Base-by-base conservation (phyloP, 441 rosid genomes). In the Bruguiera hainesii region DNA sequence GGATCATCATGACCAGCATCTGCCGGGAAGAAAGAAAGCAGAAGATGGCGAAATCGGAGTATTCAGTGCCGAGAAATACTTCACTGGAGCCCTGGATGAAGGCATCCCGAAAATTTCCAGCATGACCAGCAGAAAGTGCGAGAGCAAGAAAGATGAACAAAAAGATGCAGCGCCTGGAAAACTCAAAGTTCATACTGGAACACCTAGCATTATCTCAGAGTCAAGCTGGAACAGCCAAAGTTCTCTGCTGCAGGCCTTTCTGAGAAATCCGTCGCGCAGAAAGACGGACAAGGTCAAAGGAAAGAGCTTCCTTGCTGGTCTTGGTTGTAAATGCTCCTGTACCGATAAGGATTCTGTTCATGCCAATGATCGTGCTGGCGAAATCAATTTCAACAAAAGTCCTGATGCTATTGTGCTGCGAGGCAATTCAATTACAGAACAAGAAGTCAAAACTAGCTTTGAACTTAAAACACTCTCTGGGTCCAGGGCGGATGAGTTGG, bases 151-250 rank as follows among this genome's bases (percentile, higher is more conserved):
- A 59, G 62, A 73, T 31, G 74, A 79, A 68, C 71, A 56, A 26
- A 37, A 65, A 64, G 60, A 60, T 59, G 19, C 46, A 33, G 29
- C 23, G 23, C 65, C 69, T 4, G 50, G 57, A 42, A 69, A 68
- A 58, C 65, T 80, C 13, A 67, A 70, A 50, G 25, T 66, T 52
- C 76, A 52, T 21, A 0, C 29, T 11, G 87, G 80, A 66, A 77
- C 93, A 28, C 85, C 84, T 0, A 89, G 95, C 60, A 52, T 83
- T 30, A 70, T 52, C 16, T 89, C 98, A 23, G 87, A 85, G 61
- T 84, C 87, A 18, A 93, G 95, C 76, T 85, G 89, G 89, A 85
- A 89, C 82, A 91, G 96, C 81, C 96, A 86, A 63, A 86, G 71
- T 16, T 70, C 81, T 16, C 71, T 93, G 69, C 72, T 89, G 69